Evolutionary conservation across 1,284 basidiomycete species (phyloP).

Genomic region (Rhodotorula sp.): DNA sequence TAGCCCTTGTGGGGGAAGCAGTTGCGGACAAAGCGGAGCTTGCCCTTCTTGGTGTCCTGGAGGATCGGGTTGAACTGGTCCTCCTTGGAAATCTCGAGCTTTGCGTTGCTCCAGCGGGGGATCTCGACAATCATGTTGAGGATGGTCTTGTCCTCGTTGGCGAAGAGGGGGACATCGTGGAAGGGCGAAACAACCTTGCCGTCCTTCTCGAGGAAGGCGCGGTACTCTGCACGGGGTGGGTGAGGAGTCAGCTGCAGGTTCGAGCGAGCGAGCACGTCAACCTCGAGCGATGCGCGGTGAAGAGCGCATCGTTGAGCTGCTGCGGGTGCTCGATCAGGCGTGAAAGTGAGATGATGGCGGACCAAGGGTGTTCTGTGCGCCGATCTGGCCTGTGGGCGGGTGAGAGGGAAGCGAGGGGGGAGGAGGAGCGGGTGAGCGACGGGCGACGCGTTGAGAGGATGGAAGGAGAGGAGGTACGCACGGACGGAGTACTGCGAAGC

Average conservation of each 20-base stretch:
- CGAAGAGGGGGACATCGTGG: constrained; percentile 96
- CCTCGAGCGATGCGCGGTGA: background rate
- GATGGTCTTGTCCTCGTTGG: constrained; percentile 66
- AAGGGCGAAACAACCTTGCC: constrained; percentile 83
- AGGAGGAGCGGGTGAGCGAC: constrained; percentile 3
- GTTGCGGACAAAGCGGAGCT: constrained; percentile 96
- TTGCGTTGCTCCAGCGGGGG: constrained; percentile 93
- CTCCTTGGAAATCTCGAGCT: constrained; percentile 88
- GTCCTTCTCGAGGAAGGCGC: constrained; percentile 88
- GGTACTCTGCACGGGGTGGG: constrained; percentile 68
- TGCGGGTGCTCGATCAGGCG: background rate
- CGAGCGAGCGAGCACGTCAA: constrained; percentile 29
- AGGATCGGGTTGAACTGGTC: constrained; percentile 99
- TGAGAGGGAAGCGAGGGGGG: background rate
- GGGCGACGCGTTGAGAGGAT: background rate
- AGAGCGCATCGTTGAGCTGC: background rate
- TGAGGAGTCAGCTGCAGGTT: constrained; percentile 17
- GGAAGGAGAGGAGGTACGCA: background rate
- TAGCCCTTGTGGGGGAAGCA: constrained; percentile 95
- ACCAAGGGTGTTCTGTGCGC: constrained; percentile 92
- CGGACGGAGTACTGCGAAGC: constrained; percentile 25
- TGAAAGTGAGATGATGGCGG: constrained; percentile 42
- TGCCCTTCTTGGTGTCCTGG: constrained; percentile 96
- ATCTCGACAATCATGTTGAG: constrained; percentile 88
- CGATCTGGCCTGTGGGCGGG: constrained; percentile 56